phyloP scores from a whole-genome alignment of 257 asterid species.

The Plantago major region DNA sequence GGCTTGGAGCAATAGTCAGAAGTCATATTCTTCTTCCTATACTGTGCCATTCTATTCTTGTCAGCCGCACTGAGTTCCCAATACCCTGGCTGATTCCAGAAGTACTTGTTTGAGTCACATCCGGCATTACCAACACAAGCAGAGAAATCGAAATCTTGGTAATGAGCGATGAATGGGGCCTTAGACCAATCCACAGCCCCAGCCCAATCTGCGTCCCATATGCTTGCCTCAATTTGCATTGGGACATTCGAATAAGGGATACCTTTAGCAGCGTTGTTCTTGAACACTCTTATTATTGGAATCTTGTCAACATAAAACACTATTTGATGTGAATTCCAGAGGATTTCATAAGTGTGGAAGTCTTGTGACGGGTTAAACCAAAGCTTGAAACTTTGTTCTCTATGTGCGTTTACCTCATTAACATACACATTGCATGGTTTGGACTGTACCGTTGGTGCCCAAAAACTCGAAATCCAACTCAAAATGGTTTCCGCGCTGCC shows the following conservation, averaged over 20 bases:
- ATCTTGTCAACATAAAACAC: conserved; percentile 16
- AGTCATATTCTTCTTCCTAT: neutral
- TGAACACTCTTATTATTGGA: conserved; percentile 35
- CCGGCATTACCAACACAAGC: neutral
- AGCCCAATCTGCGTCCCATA: neutral
- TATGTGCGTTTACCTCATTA: conserved; percentile 29
- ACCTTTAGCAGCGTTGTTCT: conserved; percentile 23
- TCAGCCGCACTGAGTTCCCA: neutral
- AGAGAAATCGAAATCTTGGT: no score
- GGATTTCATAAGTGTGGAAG: conserved; percentile 45
- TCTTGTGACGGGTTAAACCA: conserved; percentile 56
- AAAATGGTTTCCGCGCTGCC: conserved; percentile 18
- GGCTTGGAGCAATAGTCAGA: neutral
- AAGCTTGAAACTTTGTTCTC: conserved; percentile 46
- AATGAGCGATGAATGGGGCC: neutral
- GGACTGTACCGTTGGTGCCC: conserved; percentile 27
- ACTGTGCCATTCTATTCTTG: neutral
- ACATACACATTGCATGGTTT: conserved; percentile 51
- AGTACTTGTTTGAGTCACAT: neutral
- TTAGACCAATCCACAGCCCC: neutral
- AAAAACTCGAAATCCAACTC: conserved; percentile 37
- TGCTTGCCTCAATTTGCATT: conserved; percentile 32
- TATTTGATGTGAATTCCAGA: conserved; percentile 47
- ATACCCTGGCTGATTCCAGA: neutral
- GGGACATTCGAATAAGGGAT: conserved; percentile 13